phyloP scores from a whole-genome alignment of 192 early-diverging fungal species.

The Mortierella alpina region DNA sequence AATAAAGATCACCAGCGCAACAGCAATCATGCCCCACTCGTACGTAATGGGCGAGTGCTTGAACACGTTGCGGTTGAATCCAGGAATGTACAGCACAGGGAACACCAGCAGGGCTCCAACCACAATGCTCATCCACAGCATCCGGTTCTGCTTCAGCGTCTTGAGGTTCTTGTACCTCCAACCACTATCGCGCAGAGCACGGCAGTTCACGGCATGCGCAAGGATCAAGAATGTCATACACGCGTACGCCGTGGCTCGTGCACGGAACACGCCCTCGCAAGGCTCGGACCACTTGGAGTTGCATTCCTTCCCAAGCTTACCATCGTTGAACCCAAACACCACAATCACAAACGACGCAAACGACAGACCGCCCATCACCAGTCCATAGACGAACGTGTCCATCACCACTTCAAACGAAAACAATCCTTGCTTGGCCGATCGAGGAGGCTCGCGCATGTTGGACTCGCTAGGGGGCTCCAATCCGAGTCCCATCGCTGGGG shows the following conservation, averaged over 20 bases:
- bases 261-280: conserved; percentile 75
- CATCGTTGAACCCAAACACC: conserved; percentile 69
- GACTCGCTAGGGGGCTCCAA: conserved; percentile 72
- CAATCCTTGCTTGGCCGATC: conserved; percentile 67
- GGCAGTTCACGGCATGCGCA: conserved; percentile 82
- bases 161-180: conserved; percentile 56
- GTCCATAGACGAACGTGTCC: conserved; percentile 78
- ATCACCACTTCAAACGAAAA: conserved; percentile 72
- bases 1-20: conserved; percentile 32
- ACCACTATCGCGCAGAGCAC: conserved; percentile 69
- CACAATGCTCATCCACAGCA: conserved; percentile 64
- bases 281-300: conserved; percentile 52
- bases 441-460: conserved; percentile 81
- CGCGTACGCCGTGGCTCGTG: conserved; percentile 77
- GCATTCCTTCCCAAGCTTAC: conserved; percentile 67
- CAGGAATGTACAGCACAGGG: conserved; percentile 40
- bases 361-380: conserved; percentile 71
- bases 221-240: conserved; percentile 78
- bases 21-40: conserved; percentile 39
- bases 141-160: conserved; percentile 40
- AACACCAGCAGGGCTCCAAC: conserved; percentile 60
- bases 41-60: conserved; percentile 31
- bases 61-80: conserved; percentile 49
- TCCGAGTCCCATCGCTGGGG: conserved; percentile 83
- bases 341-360: conserved; percentile 74